Conservation (phyloP, 2,329 filamentous ascomycete genomes). For the Diplodia sapinea region DNA sequence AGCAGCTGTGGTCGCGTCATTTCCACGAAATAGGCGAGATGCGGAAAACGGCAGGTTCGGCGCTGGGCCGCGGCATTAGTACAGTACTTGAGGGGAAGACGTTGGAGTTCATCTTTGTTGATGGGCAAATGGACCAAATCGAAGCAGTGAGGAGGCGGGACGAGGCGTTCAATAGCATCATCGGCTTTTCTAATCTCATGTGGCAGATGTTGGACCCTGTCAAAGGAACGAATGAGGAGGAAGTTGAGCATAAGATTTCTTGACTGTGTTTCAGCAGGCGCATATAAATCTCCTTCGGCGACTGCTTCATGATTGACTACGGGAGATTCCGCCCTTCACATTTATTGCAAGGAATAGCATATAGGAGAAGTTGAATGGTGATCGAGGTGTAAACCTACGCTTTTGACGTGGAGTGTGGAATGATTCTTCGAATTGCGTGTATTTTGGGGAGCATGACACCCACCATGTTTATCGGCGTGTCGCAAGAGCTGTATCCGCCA, state of each 20-base stretch:
- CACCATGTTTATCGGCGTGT: not conserved
- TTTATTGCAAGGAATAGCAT: no score
- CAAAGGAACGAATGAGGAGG: slow-evolving; percentile 13
- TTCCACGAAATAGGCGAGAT: slow-evolving; percentile 40
- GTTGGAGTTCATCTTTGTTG: slow-evolving; percentile 32
- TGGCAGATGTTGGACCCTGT: slow-evolving; percentile 44
- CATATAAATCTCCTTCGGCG: not conserved
- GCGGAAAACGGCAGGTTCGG: slow-evolving; percentile 35
- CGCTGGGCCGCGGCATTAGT: slow-evolving; percentile 8
- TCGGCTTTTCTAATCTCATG: slow-evolving; percentile 45
- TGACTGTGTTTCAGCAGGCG: not conserved
- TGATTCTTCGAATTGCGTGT: no score
- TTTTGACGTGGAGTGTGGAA: not conserved
- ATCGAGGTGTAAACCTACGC: no score
- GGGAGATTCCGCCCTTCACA: no score
- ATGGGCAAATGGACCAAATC: slow-evolving; percentile 32
- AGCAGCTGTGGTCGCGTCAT: slow-evolving; percentile 37
- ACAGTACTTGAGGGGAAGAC: slow-evolving; percentile 14
- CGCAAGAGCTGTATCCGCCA: not conserved
- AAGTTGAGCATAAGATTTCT: not conserved
- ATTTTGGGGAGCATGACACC: not conserved
- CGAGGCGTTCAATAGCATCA: slow-evolving; percentile 46
- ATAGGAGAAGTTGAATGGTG: no score
- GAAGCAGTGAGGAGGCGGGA: slow-evolving; percentile 43
- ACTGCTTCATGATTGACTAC: no score